Conservation (phyloP, 305 asterid species). For the Rubia tinctorum region DNA sequence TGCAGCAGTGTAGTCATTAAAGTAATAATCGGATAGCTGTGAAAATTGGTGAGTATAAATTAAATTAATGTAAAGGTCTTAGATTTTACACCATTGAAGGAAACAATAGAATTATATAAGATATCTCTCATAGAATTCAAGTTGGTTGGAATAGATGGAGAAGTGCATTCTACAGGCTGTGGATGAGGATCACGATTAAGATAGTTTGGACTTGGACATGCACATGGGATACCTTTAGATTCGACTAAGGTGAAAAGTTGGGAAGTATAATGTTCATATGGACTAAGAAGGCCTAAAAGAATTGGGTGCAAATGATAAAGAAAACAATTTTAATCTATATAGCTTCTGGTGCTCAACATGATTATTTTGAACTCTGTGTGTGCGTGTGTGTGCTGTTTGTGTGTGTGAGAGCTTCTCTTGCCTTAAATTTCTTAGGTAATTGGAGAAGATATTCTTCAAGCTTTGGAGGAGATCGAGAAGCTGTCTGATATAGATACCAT, state of each 20-base stretch:
- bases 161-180: not conserved
- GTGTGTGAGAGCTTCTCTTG: conserved; percentile 1
- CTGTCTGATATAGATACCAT: conserved; percentile 83
- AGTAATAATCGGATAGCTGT: not conserved
- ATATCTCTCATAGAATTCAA: not conserved
- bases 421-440: conserved; percentile 46
- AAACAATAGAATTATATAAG: not conserved
- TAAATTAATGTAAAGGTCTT: not conserved
- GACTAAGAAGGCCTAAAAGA: not conserved
- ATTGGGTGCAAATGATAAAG: not conserved
- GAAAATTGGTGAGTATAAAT: not conserved
- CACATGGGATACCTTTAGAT: not conserved
- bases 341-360: not conserved
- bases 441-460: conserved; percentile 55
- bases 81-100: not conserved
- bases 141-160: no score
- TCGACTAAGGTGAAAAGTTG: not conserved
- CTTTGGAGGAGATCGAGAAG: conserved; percentile 90
- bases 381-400: not conserved
- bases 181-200: not conserved
- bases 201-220: not conserved
- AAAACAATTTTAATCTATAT: not conserved
- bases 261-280: not conserved
- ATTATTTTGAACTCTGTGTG: not conserved
- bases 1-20: no score